Percentiles rank a stretch among this genome's conserved stretches.
Conservation (phyloP, 331 rosid genomes). For the Quercus phellos region DNA sequence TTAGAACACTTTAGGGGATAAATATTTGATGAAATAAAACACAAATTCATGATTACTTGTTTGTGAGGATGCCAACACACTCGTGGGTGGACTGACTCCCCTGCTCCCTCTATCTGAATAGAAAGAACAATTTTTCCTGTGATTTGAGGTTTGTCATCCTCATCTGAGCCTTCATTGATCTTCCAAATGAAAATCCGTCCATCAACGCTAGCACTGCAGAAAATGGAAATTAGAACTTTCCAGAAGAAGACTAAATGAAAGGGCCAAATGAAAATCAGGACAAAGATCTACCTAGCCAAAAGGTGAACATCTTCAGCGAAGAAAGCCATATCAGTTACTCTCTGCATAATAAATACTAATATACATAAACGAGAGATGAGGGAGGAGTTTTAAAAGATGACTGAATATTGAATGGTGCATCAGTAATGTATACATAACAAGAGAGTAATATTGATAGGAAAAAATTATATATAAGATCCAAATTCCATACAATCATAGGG, state of each 20-base stretch:
- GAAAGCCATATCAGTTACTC: conserved; percentile 97
- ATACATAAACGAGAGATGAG: conserved; percentile 8
- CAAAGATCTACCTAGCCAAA: conserved; percentile 74
- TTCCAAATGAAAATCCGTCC: conserved; percentile 90
- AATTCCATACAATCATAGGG: too few species aligned
- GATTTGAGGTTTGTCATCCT: conserved; percentile 88
- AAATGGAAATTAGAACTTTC: conserved; percentile 9
- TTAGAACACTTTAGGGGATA: conserved; percentile 12
- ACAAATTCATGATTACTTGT: conserved; percentile 52
- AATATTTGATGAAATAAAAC: conserved; percentile 1
- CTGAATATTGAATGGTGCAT: conserved; percentile 15
- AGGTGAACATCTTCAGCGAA: conserved; percentile 98
- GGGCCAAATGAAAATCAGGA: background rate
- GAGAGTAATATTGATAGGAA: background rate
- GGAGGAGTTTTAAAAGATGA: background rate
- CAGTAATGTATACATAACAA: conserved; percentile 3
- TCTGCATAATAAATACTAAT: conserved; percentile 46
- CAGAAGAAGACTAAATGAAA: conserved; percentile 1
- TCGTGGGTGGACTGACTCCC: conserved; percentile 80
- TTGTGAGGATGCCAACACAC: conserved; percentile 99
- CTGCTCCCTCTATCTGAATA: conserved; percentile 75
- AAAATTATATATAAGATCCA: too few species aligned
- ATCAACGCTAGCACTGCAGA: conserved; percentile 78
- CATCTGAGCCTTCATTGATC: conserved; percentile 91
- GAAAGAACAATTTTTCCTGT: conserved; percentile 75